A percentile compares a stretch with the other conserved stretches of the same genome.
Evolutionary conservation across 1,284 basidiomycete genomes (phyloP).

Genomic region (Trichosporon coremiiforme): DNA sequence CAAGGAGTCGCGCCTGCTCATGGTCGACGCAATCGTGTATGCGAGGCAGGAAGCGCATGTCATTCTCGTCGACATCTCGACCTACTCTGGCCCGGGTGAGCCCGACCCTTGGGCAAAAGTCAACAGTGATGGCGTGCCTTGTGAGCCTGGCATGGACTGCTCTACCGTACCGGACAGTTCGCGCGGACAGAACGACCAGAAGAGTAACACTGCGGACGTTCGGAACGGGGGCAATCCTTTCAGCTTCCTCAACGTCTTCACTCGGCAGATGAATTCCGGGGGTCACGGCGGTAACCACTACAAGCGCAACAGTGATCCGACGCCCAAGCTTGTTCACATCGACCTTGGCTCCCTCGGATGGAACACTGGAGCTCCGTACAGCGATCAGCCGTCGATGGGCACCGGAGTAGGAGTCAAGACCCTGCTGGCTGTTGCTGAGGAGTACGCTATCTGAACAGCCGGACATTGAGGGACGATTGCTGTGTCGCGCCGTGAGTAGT

Average conservation of each 20-base stretch:
- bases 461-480: background rate
- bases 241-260: background rate
- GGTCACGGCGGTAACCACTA: too few relatives aligned
- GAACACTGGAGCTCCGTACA: background rate
- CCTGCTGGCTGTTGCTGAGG: slow-evolving; percentile 29
- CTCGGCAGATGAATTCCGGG: too few relatives aligned
- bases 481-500: too few relatives aligned
- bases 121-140: background rate
- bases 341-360: background rate
- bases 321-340: background rate
- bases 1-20: slow-evolving; percentile 26
- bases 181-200: background rate
- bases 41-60: slow-evolving; percentile 17
- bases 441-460: background rate
- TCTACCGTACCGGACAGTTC: background rate
- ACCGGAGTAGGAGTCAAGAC: slow-evolving; percentile 30
- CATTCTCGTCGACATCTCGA: slow-evolving; percentile 11
- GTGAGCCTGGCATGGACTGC: background rate
- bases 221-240: background rate
- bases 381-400: slow-evolving; percentile 4
- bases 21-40: slow-evolving; percentile 23
- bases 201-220: background rate
- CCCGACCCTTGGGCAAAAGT: background rate
- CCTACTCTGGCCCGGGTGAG: background rate
- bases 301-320: too few relatives aligned